Percentiles rank a stretch among this genome's conserved stretches.
Conservation (phyloP, 495 filamentous ascomycete species). For the Neurospora pannonica region DNA sequence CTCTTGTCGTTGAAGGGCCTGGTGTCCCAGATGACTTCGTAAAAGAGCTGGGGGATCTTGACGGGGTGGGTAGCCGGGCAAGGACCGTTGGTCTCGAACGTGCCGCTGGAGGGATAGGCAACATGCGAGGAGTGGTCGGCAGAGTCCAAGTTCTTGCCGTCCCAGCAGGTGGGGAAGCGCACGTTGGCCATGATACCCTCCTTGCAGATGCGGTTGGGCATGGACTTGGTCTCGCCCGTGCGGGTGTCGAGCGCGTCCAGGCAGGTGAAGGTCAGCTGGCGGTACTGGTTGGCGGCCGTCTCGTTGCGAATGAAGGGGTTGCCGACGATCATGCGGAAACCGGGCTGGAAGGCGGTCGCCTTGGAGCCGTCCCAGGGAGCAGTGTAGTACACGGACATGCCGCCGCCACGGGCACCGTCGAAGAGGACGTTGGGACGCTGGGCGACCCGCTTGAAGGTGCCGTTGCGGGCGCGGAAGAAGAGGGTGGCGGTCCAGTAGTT, state of each 20-base stretch:
- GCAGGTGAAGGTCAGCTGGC: constrained; percentile 33
- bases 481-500: constrained; percentile 37
- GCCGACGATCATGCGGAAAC: constrained; percentile 69
- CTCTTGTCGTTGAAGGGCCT: constrained; percentile 26
- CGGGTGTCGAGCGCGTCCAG: constrained; percentile 24
- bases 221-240: constrained; percentile 22
- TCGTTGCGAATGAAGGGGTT: constrained; percentile 36
- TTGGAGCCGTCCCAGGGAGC: constrained; percentile 22
- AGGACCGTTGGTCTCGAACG: constrained; percentile 19
- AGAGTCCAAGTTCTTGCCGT: constrained; percentile 21
- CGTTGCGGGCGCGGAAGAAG: constrained; percentile 30
- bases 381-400: constrained; percentile 38
- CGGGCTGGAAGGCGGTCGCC: constrained; percentile 39
- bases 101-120: constrained; percentile 25
- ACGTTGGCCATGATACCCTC: constrained; percentile 34
- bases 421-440: constrained; percentile 16
- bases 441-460: constrained; percentile 27
- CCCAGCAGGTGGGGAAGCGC: constrained; percentile 26
- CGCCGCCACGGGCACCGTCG: constrained; percentile 17
- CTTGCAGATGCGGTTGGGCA: constrained; percentile 25
- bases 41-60: constrained; percentile 27
- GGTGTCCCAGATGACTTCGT: constrained; percentile 36
- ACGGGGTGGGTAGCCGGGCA: constrained; percentile 28
- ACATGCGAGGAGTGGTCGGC: constrained; percentile 33
- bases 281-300: constrained; percentile 17